Base-by-base conservation (phyloP, 2,329 filamentous ascomycete species). In the Sporothrix sp. region DNA sequence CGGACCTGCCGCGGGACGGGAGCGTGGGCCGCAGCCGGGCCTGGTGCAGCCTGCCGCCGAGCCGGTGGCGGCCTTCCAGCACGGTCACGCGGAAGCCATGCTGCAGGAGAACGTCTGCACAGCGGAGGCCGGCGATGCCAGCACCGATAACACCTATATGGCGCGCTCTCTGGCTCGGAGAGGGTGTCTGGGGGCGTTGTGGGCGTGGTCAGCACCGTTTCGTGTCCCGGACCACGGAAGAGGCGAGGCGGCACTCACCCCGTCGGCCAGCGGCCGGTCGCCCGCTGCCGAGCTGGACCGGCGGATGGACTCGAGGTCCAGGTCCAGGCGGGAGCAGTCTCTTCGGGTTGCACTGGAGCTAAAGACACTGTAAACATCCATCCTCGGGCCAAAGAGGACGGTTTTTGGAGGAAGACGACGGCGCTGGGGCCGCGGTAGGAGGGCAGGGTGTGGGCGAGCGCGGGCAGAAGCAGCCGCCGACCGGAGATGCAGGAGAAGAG, bases 131-230 rank as follows among this genome's bases (percentile, higher is more conserved):
- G 6, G 84, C 74, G 23, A 87, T 70, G 5, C 84, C 84, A 35
- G 82, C 84, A 16, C 84, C 85, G 35, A 89, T 67, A n/a, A 89
- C 69, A 28, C 77, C 80, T 36, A 87, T 66, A 55, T 80, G 79
- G 7, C 76, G 75, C 32, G 47, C 56, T 56, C 54, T 57, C n/a
- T 32, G 36, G 38, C 38, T 30, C 20, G 44, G 36, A 21, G 38
- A 43, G 11, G 48, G 42, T 11, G 50, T 50, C 53, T 52, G 13
- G 4, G n/a, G 2, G 13, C 3, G 13, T 32, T 8, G 11, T 33
- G 28, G 20, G n/a, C n/a, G 3, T 10, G 7, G 20, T 45, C 11
- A 45, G 42, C n/a, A 25, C 13, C 4, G 25, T 3, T 13, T n/a
- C 11, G 11, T 35, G 7, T 18, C 11, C 4, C 14, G n/a, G n/a